Percentiles rank a stretch among this genome's conserved stretches.
These are phyloP conservation scores for Blastobotrys indianensis DNA, from an alignment of 1,139 yeast genomes.

Conservation along the genomic window DNA sequence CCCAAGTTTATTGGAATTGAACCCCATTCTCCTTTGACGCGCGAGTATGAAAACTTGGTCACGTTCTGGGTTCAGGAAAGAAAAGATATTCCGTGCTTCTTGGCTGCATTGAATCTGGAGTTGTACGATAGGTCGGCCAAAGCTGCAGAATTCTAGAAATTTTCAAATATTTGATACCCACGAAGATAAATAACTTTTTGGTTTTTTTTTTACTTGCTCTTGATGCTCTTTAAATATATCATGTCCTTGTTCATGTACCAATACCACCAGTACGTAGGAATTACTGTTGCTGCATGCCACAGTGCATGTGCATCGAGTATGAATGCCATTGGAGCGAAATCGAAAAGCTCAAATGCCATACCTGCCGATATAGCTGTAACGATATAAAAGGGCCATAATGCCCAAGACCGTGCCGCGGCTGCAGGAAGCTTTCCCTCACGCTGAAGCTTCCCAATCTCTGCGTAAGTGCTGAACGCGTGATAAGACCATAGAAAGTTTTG, in stretches of 20 bases:
- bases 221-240: conserved; percentile 14
- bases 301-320: conserved; percentile 87
- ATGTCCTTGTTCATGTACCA: conserved; percentile 34
- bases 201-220: conserved; percentile 1
- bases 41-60: conserved; percentile 52
- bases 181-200: not conserved
- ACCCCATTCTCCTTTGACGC: conserved; percentile 35
- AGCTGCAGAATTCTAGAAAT: conserved; percentile 20
- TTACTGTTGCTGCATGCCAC: conserved; percentile 60
- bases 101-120: conserved; percentile 68
- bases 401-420: conserved; percentile 30
- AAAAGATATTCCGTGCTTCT: conserved; percentile 70
- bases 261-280: conserved; percentile 38
- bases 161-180: not conserved
- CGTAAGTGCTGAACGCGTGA: conserved; percentile 28
- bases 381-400: conserved; percentile 47
- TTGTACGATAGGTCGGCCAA: conserved; percentile 43
- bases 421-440: not conserved
- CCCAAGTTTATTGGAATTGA: conserved; percentile 31
- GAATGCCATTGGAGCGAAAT: conserved; percentile 65
- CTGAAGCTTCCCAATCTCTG: not conserved
- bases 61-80: conserved; percentile 64
- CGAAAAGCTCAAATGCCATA: conserved; percentile 83
- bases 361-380: conserved; percentile 57
- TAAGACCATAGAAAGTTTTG: conserved; percentile 57